Conservation (phyloP, 805 yeast genomes). For the Grigorovia yakushimaensis region DNA sequence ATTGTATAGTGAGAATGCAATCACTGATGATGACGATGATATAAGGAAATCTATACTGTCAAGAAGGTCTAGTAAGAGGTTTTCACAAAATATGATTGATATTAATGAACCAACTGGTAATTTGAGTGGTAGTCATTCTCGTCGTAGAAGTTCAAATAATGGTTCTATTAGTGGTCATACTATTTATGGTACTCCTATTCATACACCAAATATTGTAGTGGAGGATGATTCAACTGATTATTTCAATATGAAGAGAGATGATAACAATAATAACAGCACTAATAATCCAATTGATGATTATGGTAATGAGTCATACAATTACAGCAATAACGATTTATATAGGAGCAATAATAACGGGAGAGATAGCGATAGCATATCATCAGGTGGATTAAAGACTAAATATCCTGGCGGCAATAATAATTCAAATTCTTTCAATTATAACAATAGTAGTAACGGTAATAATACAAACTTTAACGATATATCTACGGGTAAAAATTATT, state of each 20-base stretch:
- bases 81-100: not conserved
- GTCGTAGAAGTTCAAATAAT: slow-evolving; percentile 1
- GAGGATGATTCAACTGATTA: slow-evolving; percentile 1
- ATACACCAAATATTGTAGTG: slow-evolving; percentile 2
- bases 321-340: not conserved
- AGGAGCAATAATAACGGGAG: not conserved
- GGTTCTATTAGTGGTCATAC: slow-evolving; percentile 3
- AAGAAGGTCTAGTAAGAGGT: not conserved
- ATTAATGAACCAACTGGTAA: not conserved
- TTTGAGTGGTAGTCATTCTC: not conserved
- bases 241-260: slow-evolving; percentile 3
- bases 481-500: not conserved
- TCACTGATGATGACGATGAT: slow-evolving; percentile 20
- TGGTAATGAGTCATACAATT: not conserved
- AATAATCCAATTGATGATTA: not conserved
- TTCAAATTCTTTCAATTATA: not conserved
- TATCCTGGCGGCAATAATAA: not conserved
- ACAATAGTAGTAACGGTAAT: not conserved
- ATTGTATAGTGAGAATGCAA: slow-evolving; percentile 13
- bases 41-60: not conserved
- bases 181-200: slow-evolving; percentile 4
- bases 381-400: not conserved
- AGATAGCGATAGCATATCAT: not conserved
- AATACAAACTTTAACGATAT: no score
- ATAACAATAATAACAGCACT: no score